Evolutionary conservation across 345 rosid species (phyloP).

Genomic region (Gossypioides kirkii): DNA sequence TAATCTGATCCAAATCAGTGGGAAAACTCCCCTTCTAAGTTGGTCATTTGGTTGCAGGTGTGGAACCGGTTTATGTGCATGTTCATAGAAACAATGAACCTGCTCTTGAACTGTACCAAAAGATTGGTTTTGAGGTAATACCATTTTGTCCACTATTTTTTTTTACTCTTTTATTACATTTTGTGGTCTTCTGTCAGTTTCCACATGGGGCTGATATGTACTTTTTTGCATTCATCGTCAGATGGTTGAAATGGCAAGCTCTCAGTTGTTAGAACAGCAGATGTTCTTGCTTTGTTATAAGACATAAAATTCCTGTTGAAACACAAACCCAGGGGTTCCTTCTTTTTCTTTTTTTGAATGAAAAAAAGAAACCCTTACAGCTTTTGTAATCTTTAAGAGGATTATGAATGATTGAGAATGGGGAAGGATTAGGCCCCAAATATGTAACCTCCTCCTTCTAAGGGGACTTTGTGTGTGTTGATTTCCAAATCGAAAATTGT

Average conservation of each 20-base stretch:
- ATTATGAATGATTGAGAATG: background rate
- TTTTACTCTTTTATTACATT: slow-evolving; percentile 6
- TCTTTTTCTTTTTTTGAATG: slow-evolving; percentile 12
- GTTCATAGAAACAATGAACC: slow-evolving; percentile 58
- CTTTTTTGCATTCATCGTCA: slow-evolving; percentile 21
- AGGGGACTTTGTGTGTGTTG: background rate
- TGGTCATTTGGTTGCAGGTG: slow-evolving; percentile 38
- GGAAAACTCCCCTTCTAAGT: slow-evolving; percentile 9
- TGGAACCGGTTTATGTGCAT: slow-evolving; percentile 61
- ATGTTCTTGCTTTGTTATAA: slow-evolving; percentile 56
- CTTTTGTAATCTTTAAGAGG: background rate
- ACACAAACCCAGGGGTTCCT: background rate
- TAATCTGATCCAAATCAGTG: background rate
- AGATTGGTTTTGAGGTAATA: slow-evolving; percentile 72
- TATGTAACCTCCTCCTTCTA: background rate
- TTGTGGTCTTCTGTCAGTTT: background rate
- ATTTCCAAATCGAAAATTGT: background rate
- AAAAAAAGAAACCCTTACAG: background rate
- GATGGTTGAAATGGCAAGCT: slow-evolving; percentile 57
- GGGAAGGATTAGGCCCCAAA: background rate
- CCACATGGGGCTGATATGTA: slow-evolving; percentile 11
- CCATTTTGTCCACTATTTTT: slow-evolving; percentile 6
- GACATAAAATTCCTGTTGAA: slow-evolving; percentile 13
- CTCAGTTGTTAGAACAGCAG: slow-evolving; percentile 40
- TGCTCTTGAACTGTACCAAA: slow-evolving; percentile 60